Base-by-base conservation (phyloP, 2,329 filamentous ascomycete genomes). In the Neodidymelliopsis sp. region DNA sequence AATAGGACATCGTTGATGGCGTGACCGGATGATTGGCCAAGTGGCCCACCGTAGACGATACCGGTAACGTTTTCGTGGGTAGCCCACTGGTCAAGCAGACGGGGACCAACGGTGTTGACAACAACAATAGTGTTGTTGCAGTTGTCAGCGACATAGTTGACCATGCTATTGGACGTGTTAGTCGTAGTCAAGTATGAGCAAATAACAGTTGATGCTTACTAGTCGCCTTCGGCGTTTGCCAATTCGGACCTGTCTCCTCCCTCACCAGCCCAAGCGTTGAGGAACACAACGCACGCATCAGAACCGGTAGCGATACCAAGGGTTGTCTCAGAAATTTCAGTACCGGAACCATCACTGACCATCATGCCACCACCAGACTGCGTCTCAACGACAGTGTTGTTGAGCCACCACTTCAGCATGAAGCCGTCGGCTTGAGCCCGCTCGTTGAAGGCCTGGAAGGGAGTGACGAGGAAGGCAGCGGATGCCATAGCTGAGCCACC, bases 1-100 rank as follows among this genome's bases (percentile, higher is more conserved):
- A 91, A 95, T 6, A 95, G 82, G 9, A 95, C 79, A 59, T 93
- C 88, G 9, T 82, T 81, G 41, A 95, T 81, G 2, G 87, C 81
- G 66, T 90, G 87, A 41, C 90, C 90, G 9, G 84, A 87, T 67
- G 95, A 88, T 68, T 95, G 86, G 7, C 90, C 90, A 0, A 90
- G 90, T n/a, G 90, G 74, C 57, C 88, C 87, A 13, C 88, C 89
- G 83, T 86, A 91, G 1, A 94, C 66, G 33, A 94, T 90, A 18
- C 89, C 90, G 0, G 89, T 91, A 33, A 95, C 80, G 71, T 94
- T 95, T 25, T 84, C 81, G 70, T 85, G 84, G 37, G 87, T 76
- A 60, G 87, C 84, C 80, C 85, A 92, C n/a, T 89, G 82, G 4
- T 84, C 83, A n/a, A 96, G 74, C 0, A 94, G 75, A 2, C 93